phyloP scores from a whole-genome alignment of 2,329 filamentous ascomycete genomes.

The Phialemonium atrogriseum region DNA sequence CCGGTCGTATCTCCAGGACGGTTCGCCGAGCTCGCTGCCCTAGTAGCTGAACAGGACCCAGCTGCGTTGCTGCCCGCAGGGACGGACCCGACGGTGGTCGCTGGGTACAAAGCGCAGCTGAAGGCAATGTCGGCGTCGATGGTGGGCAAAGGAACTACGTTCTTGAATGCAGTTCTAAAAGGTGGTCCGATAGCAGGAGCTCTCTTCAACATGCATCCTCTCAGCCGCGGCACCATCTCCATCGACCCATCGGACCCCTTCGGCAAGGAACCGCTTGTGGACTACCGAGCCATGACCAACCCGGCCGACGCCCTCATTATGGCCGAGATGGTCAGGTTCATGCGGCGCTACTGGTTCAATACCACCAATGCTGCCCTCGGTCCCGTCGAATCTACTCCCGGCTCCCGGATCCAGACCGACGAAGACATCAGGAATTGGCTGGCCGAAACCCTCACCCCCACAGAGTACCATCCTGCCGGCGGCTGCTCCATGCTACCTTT shows the following conservation, averaged over 20 bases:
- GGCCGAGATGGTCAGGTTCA: slow-evolving; percentile 16
- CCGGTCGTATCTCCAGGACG: slow-evolving; percentile 21
- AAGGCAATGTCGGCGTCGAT: too few relatives aligned
- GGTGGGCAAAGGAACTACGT: too few relatives aligned
- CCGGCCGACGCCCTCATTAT: slow-evolving; percentile 16
- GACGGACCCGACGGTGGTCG: slow-evolving; percentile 22
- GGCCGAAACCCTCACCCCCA: slow-evolving; percentile 13
- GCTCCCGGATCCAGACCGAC: slow-evolving; percentile 10
- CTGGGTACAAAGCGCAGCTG: slow-evolving; percentile 27
- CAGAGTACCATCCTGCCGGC: slow-evolving; percentile 18
- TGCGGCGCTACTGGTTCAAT: slow-evolving; percentile 15
- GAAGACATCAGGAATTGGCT: slow-evolving; percentile 15
- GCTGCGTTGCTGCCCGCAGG: slow-evolving; percentile 21
- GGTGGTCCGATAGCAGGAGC: too few relatives aligned
- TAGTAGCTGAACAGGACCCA: slow-evolving; percentile 22
- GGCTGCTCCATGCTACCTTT: slow-evolving; percentile 19
- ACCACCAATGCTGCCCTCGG: slow-evolving; percentile 12
- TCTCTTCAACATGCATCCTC: too few relatives aligned
- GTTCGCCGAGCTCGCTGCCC: slow-evolving; percentile 21
- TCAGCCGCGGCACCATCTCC: too few relatives aligned
- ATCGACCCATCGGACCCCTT: too few relatives aligned
- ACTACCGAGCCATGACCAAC: too few relatives aligned
- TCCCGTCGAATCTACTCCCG: slow-evolving; percentile 12
- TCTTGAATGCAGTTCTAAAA: too few relatives aligned
- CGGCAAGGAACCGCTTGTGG: too few relatives aligned